These are phyloP conservation scores for Globisporangium orthogonon DNA, from an alignment of 352 stramenopile species.

Conservation along the genomic window DNA sequence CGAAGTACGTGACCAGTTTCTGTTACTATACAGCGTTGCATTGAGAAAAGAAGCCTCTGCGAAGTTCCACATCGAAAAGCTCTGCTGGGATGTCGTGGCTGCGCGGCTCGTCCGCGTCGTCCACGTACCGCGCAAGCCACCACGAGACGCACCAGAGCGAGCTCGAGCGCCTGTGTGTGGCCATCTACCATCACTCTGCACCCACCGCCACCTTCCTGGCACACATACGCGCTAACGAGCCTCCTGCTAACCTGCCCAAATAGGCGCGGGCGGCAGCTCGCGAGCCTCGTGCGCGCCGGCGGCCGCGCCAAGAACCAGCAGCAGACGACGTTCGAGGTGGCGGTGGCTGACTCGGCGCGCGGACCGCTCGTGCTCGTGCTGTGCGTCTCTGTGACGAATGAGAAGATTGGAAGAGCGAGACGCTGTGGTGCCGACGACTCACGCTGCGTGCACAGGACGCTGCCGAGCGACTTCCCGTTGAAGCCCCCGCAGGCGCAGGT, in stretches of 20 bases:
- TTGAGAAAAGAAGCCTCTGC: neutral
- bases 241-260: too few relatives aligned
- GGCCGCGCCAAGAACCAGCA: constrained; percentile 81
- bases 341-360: constrained; percentile 49
- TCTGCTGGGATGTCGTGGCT: constrained; percentile 38
- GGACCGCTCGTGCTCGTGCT: constrained; percentile 39
- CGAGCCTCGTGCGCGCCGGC: constrained; percentile 75
- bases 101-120: constrained; percentile 39
- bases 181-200: neutral
- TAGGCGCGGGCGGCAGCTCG: constrained; percentile 66
- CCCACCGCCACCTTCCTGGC: neutral
- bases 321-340: constrained; percentile 80
- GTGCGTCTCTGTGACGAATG: constrained; percentile 15
- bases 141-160: constrained; percentile 80
- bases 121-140: constrained; percentile 22
- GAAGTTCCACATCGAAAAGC: constrained; percentile 2
- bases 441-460: constrained; percentile 27
- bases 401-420: neutral
- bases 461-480: constrained; percentile 65
- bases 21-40: too few relatives aligned
- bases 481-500: constrained; percentile 56
- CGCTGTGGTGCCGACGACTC: neutral
- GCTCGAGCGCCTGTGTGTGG: constrained; percentile 66
- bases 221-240: neutral
- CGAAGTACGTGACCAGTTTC: too few relatives aligned